Percentiles rank a stretch among this genome's conserved stretches.
Conservation (phyloP, 2,329 filamentous ascomycete genomes). For the Sclerotinia sclerotiorum region DNA sequence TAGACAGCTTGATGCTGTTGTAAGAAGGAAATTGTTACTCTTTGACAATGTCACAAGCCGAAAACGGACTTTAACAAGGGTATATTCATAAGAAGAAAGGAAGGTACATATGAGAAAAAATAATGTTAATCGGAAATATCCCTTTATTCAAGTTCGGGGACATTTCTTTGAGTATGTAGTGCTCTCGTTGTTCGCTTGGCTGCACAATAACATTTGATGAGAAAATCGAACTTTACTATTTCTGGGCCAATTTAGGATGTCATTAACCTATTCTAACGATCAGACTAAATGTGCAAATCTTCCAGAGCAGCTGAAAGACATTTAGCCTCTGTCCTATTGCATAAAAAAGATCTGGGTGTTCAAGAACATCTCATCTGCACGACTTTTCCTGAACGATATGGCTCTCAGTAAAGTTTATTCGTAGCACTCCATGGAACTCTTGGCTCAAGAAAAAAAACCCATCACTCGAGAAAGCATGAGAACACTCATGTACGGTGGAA, state of each 20-base stretch:
- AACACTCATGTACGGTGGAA: neutral
- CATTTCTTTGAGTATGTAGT: neutral
- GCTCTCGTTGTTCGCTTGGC: neutral
- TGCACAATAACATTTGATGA: too few species aligned
- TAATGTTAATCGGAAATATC: neutral
- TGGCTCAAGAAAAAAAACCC: neutral
- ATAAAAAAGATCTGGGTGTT: neutral
- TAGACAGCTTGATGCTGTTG: neutral
- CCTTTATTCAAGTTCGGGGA: slow-evolving; percentile 5
- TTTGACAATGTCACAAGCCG: slow-evolving; percentile 15
- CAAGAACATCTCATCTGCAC: neutral
- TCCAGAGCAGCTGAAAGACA: neutral
- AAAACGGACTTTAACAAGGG: slow-evolving; percentile 21
- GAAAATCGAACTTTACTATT: neutral
- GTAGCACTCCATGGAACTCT: neutral
- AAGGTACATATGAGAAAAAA: neutral
- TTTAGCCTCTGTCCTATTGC: too few species aligned
- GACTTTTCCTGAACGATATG: neutral
- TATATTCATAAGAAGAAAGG: neutral
- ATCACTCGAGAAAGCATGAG: neutral
- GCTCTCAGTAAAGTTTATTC: neutral
- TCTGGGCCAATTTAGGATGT: neutral
- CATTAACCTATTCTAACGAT: neutral
- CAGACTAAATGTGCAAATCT: neutral
- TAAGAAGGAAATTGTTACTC: neutral